Base-by-base conservation (phyloP, 2,329 filamentous ascomycete species). In the Talaromyces sp. region DNA sequence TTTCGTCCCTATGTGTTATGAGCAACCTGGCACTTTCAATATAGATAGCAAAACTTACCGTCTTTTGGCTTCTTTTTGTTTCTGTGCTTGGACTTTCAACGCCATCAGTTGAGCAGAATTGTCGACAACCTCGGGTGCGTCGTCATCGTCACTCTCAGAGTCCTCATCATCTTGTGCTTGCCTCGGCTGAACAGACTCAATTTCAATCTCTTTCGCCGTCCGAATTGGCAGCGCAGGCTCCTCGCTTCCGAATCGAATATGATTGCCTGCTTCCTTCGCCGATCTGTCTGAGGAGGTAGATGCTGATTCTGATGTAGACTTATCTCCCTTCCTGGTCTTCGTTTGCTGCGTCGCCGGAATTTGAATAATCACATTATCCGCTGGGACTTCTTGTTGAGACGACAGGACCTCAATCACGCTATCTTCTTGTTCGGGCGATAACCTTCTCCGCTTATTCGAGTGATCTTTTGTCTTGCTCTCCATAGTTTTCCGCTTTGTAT, bases 161-260 rank as follows among this genome's bases (percentile, higher is more conserved):
- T 65, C 62, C 50, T 67, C 56, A 19, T 60, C 48, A 27, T 19
- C 14, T 45, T 35, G 48, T 2, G 43, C 16, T 58, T 35, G 48
- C 6, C 35, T 22, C 13, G 39, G 62, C 47, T 69, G 64, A 35
- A 67, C 66, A 58, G 73, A 66, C 24, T 67, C 63, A 3, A 67
- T 65, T 43, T 70, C 67, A 3, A 66, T 65, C 43, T 70, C 67
- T 56, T 74, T 71, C 2, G 58, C 60, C 47, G 66, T 65, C 52
- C 65, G 65, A 47, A 69, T 65, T 24, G 70, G 65, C 1, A 70
- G 72, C 27, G 71, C 70, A 31, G 77, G 76, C 24, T 81, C 79
- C 66, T 80, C 78, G 65, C 77, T 80, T 39, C 70, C 78, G 62
- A 81, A 81, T 60, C 78, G 74, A 45, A 79, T 71, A 62, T 79